Evolutionary conservation across 192 early-diverging fungal species (phyloP), one percentile per base, ranked within the genome.

Genomic region (Coemansia sp.): DNA sequence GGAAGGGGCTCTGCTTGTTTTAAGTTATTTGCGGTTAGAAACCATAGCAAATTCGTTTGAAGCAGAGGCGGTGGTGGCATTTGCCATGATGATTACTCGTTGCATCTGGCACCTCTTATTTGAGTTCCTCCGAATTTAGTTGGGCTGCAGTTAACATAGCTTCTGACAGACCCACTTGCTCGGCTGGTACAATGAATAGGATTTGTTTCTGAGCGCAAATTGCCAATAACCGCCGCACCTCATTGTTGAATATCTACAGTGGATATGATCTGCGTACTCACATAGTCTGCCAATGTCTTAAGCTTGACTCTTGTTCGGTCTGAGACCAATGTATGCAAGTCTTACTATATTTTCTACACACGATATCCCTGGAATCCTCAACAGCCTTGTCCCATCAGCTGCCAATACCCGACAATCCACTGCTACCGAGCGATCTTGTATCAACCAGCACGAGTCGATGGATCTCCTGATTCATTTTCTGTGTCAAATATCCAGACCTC

Each of bases 71-170:
- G 12, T 22, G 22, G 51, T 17, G 39, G 57, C 57, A 59, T 59
- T 65, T 63, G 69, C 73, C 39, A 69, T 86, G 85, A 86, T 79
- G 85, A 84, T 20, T 48, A 63, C 51, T 66, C 60, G 56, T n/a
- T 41, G 57, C 57, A 63, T 77, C 84, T 84, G 85, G 79, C 82
- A 85, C 85, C 85, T 86, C 74, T 84, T 84, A 81, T 86, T 82
- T 82, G 85, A 85, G 75, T 81, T 56, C 73, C 65, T 14, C 51
- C 16, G 63, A n/a, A 25, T 45, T 40, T 59, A 38, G 57, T 19
- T 17, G 57, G 39, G 57, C 57, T 59, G 54, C 43, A 42, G 46
- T 40, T 40, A 40, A 22, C 49, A 64, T 49, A 54, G 39, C 39
- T 64, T 53, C 63, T 64, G 63, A 40, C 50, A 64, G 63, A 14